phyloP scores from a whole-genome alignment of 2,329 filamentous ascomycete genomes.

The Amphichorda felina region DNA sequence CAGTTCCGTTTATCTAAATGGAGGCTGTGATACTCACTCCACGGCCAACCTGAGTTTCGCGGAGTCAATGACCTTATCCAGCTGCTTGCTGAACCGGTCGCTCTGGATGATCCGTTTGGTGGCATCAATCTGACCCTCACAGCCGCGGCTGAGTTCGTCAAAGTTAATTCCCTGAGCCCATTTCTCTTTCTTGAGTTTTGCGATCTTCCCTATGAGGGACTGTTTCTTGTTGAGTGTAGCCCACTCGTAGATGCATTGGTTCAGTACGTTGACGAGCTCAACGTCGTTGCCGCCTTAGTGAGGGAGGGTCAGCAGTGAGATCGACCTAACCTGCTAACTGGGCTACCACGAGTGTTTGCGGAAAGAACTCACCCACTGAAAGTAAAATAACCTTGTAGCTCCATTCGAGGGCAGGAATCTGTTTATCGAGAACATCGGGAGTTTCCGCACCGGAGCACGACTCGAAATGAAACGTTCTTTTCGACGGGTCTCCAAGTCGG shows the following conservation, averaged over 20 bases:
- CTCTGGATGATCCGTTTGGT: background rate
- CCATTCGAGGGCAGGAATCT: conserved; percentile 5
- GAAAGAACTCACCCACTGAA: conserved; percentile 4
- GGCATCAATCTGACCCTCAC: background rate
- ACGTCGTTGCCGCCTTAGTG: background rate
- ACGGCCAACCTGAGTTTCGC: background rate
- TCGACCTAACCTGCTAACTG: too few species aligned
- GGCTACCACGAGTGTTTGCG: background rate
- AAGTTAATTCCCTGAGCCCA: background rate
- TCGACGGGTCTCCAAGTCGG: conserved; percentile 4
- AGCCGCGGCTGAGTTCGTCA: too few species aligned
- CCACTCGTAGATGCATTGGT: conserved; percentile 7
- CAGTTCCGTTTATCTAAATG: background rate
- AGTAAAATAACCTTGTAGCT: conserved; percentile 6
- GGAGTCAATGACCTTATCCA: background rate
- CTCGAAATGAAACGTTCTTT: conserved; percentile 7
- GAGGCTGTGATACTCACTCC: background rate
- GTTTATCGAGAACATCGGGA: conserved; percentile 5
- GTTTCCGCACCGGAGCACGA: conserved; percentile 8
- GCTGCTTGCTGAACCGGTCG: background rate
- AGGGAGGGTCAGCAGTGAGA: too few species aligned
- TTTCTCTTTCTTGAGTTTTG: background rate
- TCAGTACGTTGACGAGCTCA: conserved; percentile 8
- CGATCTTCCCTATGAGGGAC: background rate
- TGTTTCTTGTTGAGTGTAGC: background rate